Percentiles rank a stretch among this genome's conserved stretches.
phyloP scores from a whole-genome alignment of 208 protist species.

The Acanthamoeba lenticulata region DNA sequence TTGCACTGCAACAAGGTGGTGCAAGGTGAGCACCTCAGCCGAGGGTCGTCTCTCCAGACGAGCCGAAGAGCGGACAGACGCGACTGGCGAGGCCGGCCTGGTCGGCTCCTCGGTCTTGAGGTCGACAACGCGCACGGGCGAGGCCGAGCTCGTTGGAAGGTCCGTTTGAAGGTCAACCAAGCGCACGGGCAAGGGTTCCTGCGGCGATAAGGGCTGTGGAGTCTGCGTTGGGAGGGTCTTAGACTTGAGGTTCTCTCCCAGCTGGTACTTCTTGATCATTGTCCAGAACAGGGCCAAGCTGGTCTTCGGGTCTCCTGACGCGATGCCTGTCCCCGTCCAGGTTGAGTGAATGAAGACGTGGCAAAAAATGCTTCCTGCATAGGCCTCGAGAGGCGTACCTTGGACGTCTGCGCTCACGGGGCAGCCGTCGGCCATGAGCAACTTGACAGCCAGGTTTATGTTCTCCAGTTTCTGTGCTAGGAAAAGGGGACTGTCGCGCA shows the following conservation, averaged over 20 bases:
- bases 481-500: background rate
- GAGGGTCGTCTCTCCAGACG: background rate
- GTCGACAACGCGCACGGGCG: too few species aligned
- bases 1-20: background rate
- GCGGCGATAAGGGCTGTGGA: background rate
- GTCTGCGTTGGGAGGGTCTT: background rate
- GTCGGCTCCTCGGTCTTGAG: too few species aligned
- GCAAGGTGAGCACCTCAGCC: background rate
- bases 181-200: background rate
- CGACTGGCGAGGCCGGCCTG: too few species aligned
- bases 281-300: background rate
- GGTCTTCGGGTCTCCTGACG: background rate
- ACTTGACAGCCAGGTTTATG: background rate
- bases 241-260: background rate
- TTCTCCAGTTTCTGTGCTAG: background rate
- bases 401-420: background rate
- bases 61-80: too few species aligned
- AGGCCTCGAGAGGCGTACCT: too few species aligned
- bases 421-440: background rate
- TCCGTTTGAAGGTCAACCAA: background rate
- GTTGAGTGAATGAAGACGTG: background rate
- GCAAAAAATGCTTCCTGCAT: background rate
- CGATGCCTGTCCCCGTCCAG: background rate
- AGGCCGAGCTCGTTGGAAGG: background rate
- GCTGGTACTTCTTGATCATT: background rate